Base-by-base conservation (phyloP, 129 eudicot species). In the Artemisia tridentata region DNA sequence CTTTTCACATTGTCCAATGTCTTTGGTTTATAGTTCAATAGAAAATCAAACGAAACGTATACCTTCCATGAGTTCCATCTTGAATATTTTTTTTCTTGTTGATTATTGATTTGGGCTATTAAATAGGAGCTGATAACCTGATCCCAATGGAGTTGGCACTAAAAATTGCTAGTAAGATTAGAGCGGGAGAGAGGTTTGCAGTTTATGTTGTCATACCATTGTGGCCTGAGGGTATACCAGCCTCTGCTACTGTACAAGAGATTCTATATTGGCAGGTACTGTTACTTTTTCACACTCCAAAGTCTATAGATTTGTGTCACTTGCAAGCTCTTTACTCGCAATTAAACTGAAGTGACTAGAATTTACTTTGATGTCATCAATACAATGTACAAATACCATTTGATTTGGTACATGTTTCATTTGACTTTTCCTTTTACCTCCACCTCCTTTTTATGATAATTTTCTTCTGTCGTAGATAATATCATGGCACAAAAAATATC, bases 201-300 rank as follows among this genome's bases (percentile, higher is more conserved):
- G 97, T 89, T 51, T 93, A 89, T 49, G 80, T 93, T 78, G 90
- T 93, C 68, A 80, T 93, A 29, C 98, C 98, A 62, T 67, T 92
- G 96, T 92, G 98, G 98, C 98, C 98, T 34, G 98, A 93, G 79
- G 98, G 98, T 47, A 78, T 80, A 74, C 96, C 98, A 2, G 78
- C 85, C 41, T 73, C 89, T 58, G 86, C 84, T 75, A 78, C 91
- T 67, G 74, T 90, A 77, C 98, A 93, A 87, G 89, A 90, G 74
- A 89, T 93, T 71, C 92, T 93, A 64, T 93, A 77, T 79, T 93
- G 98, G 98, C 98, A 93, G 98, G 98, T 93, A 80, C 45, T 38
- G 25, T 27, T 55, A 50, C 64, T 50, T 71, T 76, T 60, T 60
- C 71, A 38, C 63, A 69, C 69, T 51, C 63, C 23, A 7, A 34